Percentiles rank a stretch among this genome's conserved stretches.
These are phyloP conservation scores for Zymoseptoria ardabiliae DNA, from an alignment of 2,329 filamentous ascomycete species.

Conservation along the genomic window DNA sequence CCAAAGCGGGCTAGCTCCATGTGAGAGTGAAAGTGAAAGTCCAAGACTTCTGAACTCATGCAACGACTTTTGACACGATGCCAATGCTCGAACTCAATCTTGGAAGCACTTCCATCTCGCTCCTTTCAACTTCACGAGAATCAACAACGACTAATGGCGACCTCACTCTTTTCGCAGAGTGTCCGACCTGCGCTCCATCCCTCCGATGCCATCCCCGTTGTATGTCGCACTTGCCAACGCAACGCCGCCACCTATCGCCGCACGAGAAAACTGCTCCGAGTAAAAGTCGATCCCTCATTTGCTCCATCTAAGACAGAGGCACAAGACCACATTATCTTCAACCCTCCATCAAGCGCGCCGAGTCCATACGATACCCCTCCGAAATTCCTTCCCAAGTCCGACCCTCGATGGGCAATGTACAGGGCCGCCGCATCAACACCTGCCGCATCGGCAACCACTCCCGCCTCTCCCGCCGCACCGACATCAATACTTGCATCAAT, in stretches of 20 bases:
- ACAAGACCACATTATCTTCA: slow-evolving; percentile 55
- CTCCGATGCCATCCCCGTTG: slow-evolving; percentile 16
- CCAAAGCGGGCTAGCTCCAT: not conserved
- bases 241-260: slow-evolving; percentile 40
- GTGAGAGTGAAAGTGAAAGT: not conserved
- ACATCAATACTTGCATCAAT: slow-evolving; percentile 15
- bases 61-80: not conserved
- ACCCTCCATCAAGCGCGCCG: slow-evolving; percentile 57
- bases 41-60: not conserved
- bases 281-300: slow-evolving; percentile 41
- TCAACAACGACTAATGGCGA: slow-evolving; percentile 11
- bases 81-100: not conserved
- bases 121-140: slow-evolving; percentile 3
- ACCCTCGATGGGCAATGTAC: slow-evolving; percentile 38
- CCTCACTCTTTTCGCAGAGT: slow-evolving; percentile 14
- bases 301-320: slow-evolving; percentile 26
- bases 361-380: slow-evolving; percentile 57
- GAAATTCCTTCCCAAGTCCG: slow-evolving; percentile 55
- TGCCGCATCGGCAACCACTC: slow-evolving; percentile 9
- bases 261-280: slow-evolving; percentile 40
- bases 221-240: slow-evolving; percentile 30
- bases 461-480: slow-evolving; percentile 6
- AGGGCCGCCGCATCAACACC: slow-evolving; percentile 14
- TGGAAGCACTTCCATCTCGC: not conserved
- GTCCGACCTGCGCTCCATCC: slow-evolving; percentile 19